Base-by-base conservation (phyloP, 169 alveolate genomes). In the Eimeria necatrix region DNA sequence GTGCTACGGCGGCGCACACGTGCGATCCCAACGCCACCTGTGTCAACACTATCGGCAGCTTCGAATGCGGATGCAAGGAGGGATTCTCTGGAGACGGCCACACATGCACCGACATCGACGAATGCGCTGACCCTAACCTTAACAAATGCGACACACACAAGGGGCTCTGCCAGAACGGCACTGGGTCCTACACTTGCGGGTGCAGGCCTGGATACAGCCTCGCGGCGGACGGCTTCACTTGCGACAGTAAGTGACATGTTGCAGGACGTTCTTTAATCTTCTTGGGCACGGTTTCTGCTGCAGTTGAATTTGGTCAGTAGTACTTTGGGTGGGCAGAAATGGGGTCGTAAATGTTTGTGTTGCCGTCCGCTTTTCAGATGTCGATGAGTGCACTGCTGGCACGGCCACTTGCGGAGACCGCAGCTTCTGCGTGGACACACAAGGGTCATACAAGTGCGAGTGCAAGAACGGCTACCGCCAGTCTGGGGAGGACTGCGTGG, bases 61-160 rank as follows among this genome's bases (percentile, higher is more conserved):
- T 85, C 92, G 86, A 84, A 16, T 96, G 97, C 78, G 81, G 26
- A 48, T 96, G 97, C 95, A 86, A 92, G 4, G 53, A 16, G 5
- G 97, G 97, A n/a, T 96, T 81, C 64, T 41, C 26, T 56, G 96
- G 96, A 7, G 96, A 94, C 83, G 97, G 96, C n/a, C 91, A 94
- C 48, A 88, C 76, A 24, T 76, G 96, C 53, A 71, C 49, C 1
- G 97, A 96, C 68, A 96, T 96, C 49, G 96, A 96, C 84, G 97
- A 96, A 53, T 96, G 97, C 90, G 76, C 95, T 16, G 90, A 59
- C 61, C 76, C 49, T 10, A 52, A 94, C 4, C 85, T 24, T 20
- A 52, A 96, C 88, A 73, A 83, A n/a, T 96, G 97, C 89, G 96
- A 96, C 53, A 95, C 92, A 51, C 95, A 74, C 84, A 94, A 52